Conservation (phyloP, 805 yeast species). For the Candida verbasci region DNA sequence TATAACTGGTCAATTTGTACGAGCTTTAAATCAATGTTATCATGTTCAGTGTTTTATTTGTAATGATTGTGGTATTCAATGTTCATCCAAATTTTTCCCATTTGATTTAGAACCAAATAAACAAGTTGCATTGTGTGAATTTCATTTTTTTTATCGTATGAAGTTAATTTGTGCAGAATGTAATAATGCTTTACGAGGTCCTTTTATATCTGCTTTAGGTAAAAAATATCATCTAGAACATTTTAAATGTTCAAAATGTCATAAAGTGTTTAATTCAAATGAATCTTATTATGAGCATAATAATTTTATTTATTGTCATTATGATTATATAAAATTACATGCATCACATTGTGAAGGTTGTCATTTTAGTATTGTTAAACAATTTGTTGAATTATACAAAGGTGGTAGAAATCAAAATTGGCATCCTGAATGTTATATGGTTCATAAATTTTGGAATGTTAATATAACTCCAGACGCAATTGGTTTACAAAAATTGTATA, state of each 20-base stretch:
- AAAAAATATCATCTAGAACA: constrained; percentile 92
- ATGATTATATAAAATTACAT: constrained; percentile 79
- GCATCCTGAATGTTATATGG: constrained; percentile 99
- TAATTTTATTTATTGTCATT: constrained; percentile 81
- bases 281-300: constrained; percentile 91
- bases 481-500: constrained; percentile 32
- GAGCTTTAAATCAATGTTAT: constrained; percentile 75
- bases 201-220: constrained; percentile 91
- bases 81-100: constrained; percentile 88
- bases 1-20: constrained; percentile 66
- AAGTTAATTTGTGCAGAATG: constrained; percentile 86
- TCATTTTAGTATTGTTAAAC: constrained; percentile 83
- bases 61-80: constrained; percentile 73
- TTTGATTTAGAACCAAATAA: constrained; percentile 42
- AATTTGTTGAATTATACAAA: constrained; percentile 85
- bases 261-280: constrained; percentile 80
- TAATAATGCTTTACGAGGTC: constrained; percentile 80
- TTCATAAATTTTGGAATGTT: constrained; percentile 94
- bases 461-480: constrained; percentile 60
- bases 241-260: constrained; percentile 86
- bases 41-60: constrained; percentile 89
- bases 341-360: constrained; percentile 95
- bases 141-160: constrained; percentile 81
- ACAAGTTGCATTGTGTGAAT: constrained; percentile 72
- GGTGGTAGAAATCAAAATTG: constrained; percentile 93